Percentiles rank a stretch among this genome's conserved stretches.
These are phyloP conservation scores for Ceratocystiopsis minuta DNA, from an alignment of 2,329 filamentous ascomycete species.

Conservation along the genomic window DNA sequence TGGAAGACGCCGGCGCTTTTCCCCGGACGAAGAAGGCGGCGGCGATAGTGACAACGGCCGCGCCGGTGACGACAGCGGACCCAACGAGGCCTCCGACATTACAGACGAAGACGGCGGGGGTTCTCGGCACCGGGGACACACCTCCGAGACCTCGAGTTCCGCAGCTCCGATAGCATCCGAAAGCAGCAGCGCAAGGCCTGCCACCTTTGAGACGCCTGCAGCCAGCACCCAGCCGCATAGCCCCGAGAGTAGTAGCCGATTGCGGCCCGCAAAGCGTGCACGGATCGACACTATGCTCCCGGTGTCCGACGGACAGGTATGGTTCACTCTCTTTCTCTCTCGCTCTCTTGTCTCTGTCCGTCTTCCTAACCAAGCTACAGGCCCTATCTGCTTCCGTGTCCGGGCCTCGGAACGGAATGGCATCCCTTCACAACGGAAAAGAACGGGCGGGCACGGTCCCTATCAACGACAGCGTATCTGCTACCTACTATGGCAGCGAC, in stretches of 20 bases:
- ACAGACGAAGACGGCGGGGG: background rate
- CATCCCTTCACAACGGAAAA: constrained; percentile 17
- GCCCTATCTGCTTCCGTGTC: constrained; percentile 11
- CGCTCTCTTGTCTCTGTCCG: background rate
- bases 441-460: constrained; percentile 3
- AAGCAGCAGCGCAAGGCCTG: too few relatives aligned
- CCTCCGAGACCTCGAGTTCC: too few relatives aligned
- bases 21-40: constrained; percentile 17
- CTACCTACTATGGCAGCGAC: constrained; percentile 63
- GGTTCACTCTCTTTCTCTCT: background rate
- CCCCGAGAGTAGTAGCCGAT: background rate
- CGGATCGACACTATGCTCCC: constrained; percentile 5
- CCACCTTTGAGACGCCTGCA: too few relatives aligned
- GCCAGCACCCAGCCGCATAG: background rate
- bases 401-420: constrained; percentile 38
- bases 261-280: constrained; percentile 4
- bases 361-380: background rate
- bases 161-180: too few relatives aligned
- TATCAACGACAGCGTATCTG: too few relatives aligned
- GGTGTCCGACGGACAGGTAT: constrained; percentile 2
- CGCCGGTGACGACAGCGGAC: too few relatives aligned
- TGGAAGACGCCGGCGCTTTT: constrained; percentile 36
- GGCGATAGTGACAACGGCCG: too few relatives aligned
- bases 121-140: too few relatives aligned
- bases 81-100: too few relatives aligned